Evolutionary conservation across 2,329 filamentous ascomycete genomes (phyloP).

Genomic region (Huntiella moniliformis): DNA sequence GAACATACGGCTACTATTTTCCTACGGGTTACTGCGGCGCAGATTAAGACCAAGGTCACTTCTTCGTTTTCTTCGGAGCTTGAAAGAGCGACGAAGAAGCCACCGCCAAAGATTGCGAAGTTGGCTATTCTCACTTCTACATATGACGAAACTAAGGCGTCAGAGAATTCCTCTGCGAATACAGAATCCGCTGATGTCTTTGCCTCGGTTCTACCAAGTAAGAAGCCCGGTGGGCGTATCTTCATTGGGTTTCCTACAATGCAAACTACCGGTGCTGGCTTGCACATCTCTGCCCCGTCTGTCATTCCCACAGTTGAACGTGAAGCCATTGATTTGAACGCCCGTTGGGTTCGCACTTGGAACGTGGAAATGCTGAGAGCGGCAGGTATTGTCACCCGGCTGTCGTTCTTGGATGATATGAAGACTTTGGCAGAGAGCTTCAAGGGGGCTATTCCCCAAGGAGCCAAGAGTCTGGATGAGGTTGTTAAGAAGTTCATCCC

Average conservation of each 20-base stretch:
- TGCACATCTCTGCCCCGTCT: constrained; percentile 88
- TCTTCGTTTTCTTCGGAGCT: constrained; percentile 63
- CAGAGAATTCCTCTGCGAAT: constrained; percentile 32
- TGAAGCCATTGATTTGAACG: constrained; percentile 92
- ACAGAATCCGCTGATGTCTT: constrained; percentile 52
- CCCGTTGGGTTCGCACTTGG: constrained; percentile 85
- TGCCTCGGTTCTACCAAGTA: constrained; percentile 71
- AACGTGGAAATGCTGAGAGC: constrained; percentile 84
- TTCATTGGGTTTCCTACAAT: constrained; percentile 97
- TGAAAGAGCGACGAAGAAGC: constrained; percentile 91
- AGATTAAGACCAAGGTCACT: constrained; percentile 57
- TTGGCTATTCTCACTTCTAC: constrained; percentile 81
- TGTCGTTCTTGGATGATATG: constrained; percentile 84
- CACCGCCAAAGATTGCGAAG: constrained; percentile 71
- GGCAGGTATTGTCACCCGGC: constrained; percentile 72
- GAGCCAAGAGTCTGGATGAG: constrained; percentile 37
- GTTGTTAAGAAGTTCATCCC: constrained; percentile 52
- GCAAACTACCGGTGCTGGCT: constrained; percentile 83
- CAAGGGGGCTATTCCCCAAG: constrained; percentile 25
- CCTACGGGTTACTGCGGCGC: constrained; percentile 69
- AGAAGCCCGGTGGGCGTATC: constrained; percentile 62
- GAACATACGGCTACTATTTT: constrained; percentile 65
- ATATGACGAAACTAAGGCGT: constrained; percentile 59
- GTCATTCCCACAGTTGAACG: constrained; percentile 94
- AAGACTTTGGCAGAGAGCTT: constrained; percentile 47